These are phyloP conservation scores for Patellifolia procumbens DNA, from an alignment of 179 eudicot genomes.

Conservation along the genomic window DNA sequence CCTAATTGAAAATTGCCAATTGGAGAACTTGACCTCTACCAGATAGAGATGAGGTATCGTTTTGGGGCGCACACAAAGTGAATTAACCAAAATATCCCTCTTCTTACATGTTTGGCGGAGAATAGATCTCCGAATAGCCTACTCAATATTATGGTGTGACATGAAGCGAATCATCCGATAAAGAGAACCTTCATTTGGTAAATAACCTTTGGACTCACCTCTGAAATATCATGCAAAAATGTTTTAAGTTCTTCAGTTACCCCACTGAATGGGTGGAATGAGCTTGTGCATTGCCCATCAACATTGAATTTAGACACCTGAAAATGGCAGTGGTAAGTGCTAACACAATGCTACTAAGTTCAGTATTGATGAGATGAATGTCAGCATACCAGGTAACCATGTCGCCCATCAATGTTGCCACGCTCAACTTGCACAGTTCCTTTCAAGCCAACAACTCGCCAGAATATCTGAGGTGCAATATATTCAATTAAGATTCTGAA, in stretches of 20 bases:
- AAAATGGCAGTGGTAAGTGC: conserved; percentile 10
- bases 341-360: neutral
- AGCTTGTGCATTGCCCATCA: conserved; percentile 58
- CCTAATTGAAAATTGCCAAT: no score
- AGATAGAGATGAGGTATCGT: no score
- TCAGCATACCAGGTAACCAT: conserved; percentile 70
- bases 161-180: neutral
- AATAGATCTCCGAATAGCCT: no score
- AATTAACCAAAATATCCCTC: neutral
- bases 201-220: conserved; percentile 35
- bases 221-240: conserved; percentile 67
- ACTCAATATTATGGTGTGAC: neutral
- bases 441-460: conserved; percentile 85
- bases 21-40: no score
- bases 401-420: conserved; percentile 64
- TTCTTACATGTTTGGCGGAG: no score
- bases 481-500: conserved; percentile 7
- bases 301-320: conserved; percentile 63
- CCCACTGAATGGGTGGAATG: conserved; percentile 79
- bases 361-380: neutral
- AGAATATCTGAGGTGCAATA: conserved; percentile 49
- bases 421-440: conserved; percentile 92
- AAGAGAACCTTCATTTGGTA: neutral
- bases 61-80: no score
- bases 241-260: conserved; percentile 88